Percentiles rank a stretch among this genome's conserved stretches.
Evolutionary conservation across 1,284 basidiomycete genomes (phyloP).

Genomic region (Lentinula novae-zelandiae): DNA sequence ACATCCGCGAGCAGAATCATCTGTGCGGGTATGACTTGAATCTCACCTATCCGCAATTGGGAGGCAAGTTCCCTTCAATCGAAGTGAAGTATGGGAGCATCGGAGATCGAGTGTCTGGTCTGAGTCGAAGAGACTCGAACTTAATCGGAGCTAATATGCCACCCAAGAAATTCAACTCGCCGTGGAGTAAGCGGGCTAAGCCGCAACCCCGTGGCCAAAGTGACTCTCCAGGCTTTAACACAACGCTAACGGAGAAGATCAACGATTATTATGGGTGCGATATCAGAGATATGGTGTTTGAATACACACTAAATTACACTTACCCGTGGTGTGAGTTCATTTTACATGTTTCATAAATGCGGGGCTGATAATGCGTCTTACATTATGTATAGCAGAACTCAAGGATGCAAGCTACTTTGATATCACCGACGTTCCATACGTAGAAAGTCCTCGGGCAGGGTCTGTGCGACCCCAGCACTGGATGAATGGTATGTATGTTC

Average conservation of each 20-base stretch:
- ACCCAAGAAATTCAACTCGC: not conserved
- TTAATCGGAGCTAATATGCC: not conserved
- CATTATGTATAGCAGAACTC: not conserved
- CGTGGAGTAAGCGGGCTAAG: not conserved
- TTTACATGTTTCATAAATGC: not conserved
- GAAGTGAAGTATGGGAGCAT: not conserved
- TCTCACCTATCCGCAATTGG: slow-evolving; percentile 44
- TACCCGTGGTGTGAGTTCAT: slow-evolving; percentile 59
- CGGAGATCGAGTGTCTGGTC: not conserved
- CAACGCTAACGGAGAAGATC: not conserved
- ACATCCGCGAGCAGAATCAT: slow-evolving; percentile 61
- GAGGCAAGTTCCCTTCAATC: not conserved
- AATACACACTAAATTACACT: slow-evolving; percentile 59
- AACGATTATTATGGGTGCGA: slow-evolving; percentile 51
- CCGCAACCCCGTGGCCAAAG: not conserved
- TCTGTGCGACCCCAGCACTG: not conserved
- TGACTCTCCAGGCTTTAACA: not conserved
- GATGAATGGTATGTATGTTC: slow-evolving; percentile 47
- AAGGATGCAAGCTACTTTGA: not conserved
- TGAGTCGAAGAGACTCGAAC: not conserved
- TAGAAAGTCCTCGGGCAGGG: not conserved
- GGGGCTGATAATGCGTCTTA: slow-evolving; percentile 37
- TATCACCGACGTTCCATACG: not conserved
- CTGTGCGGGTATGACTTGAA: slow-evolving; percentile 48
- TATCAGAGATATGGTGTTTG: slow-evolving; percentile 46